Evolutionary conservation across 495 filamentous ascomycete genomes (phyloP).

Genomic region (Penicillium taxi): DNA sequence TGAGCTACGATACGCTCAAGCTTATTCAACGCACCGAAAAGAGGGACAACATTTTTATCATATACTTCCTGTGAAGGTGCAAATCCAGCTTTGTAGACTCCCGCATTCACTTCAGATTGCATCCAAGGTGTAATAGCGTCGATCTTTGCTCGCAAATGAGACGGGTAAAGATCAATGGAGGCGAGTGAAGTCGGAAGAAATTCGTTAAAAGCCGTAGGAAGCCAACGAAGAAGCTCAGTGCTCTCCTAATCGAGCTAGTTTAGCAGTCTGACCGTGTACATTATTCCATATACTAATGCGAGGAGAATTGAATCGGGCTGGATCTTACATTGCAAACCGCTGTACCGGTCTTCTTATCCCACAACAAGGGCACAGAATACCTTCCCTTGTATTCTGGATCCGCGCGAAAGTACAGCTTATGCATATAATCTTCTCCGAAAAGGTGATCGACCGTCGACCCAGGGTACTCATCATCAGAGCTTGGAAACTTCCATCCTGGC

Average conservation of each 20-base stretch:
- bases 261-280: no score
- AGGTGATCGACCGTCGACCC: slow-evolving; percentile 45
- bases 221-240: slow-evolving; percentile 43
- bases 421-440: slow-evolving; percentile 41
- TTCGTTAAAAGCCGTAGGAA: slow-evolving; percentile 41
- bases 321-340: slow-evolving; percentile 41
- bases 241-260: no score
- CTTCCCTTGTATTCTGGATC: slow-evolving; percentile 45
- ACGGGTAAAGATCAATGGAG: slow-evolving; percentile 39
- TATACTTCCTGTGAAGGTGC: slow-evolving; percentile 41
- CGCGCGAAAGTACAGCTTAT: slow-evolving; percentile 46
- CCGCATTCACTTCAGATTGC: slow-evolving; percentile 37
- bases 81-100: slow-evolving; percentile 52
- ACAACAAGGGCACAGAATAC: slow-evolving; percentile 49
- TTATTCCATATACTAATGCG: neutral
- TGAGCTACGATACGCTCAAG: slow-evolving; percentile 38
- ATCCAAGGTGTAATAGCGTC: slow-evolving; percentile 40
- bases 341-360: slow-evolving; percentile 43
- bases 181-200: slow-evolving; percentile 24
- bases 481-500: slow-evolving; percentile 45
- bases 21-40: slow-evolving; percentile 47
- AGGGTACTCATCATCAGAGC: slow-evolving; percentile 40
- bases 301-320: neutral
- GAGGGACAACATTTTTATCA: slow-evolving; percentile 32
- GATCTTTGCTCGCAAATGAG: slow-evolving; percentile 31